A percentile compares a stretch with the other conserved stretches of the same genome.
These are phyloP conservation scores for Backusella sp. DNA, from an alignment of 192 early-diverging fungal species.

Conservation along the genomic window DNA sequence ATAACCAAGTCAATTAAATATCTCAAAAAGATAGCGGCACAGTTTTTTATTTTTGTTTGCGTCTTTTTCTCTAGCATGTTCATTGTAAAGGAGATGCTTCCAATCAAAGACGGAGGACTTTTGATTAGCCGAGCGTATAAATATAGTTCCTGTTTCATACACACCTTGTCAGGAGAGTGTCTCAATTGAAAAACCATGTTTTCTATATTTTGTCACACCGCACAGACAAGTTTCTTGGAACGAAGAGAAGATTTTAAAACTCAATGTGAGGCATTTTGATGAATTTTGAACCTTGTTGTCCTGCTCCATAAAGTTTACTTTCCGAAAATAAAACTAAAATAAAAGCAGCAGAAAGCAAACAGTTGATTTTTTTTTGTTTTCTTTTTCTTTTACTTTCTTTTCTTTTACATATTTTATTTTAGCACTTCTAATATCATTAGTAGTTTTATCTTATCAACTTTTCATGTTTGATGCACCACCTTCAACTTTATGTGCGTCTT, in stretches of 20 bases:
- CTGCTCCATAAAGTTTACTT: background rate
- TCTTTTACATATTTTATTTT: background rate
- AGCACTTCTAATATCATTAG: background rate
- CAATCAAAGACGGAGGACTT: background rate
- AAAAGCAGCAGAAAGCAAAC: background rate
- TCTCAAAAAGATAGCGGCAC: background rate
- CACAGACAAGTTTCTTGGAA: background rate
- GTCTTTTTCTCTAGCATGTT: background rate
- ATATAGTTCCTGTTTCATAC: background rate
- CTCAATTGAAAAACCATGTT: background rate
- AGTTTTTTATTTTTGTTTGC: background rate
- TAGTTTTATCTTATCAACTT: background rate
- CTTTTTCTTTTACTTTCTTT: background rate
- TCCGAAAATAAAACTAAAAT: background rate
- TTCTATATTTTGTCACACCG: background rate
- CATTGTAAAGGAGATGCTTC: background rate
- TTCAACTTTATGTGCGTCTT: constrained; percentile 15
- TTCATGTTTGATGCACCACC: constrained; percentile 25
- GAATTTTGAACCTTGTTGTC: background rate
- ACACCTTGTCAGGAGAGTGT: background rate
- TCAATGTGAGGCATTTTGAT: constrained; percentile 5
- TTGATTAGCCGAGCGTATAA: background rate
- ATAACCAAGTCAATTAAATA: background rate
- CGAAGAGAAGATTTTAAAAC: background rate
- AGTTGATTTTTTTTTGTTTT: background rate